phyloP scores from a whole-genome alignment of 345 rosid species.

The Pistacia integerrima region DNA sequence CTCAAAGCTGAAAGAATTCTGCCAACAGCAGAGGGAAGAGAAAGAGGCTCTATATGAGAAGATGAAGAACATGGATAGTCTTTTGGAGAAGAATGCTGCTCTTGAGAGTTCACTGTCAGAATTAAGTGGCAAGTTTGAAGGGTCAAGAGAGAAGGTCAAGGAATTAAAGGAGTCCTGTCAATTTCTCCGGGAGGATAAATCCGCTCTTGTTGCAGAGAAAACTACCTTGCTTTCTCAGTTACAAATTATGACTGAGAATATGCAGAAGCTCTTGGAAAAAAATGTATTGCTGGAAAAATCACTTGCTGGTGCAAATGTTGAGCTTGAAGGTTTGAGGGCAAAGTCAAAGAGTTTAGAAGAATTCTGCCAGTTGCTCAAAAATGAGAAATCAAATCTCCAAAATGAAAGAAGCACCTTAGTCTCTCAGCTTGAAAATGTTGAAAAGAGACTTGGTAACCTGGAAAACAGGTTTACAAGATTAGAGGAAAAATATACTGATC shows the following conservation, averaged over 20 bases:
- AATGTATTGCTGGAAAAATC: constrained; percentile 57
- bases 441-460: constrained; percentile 58
- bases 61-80: constrained; percentile 53
- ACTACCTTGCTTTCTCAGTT: constrained; percentile 79
- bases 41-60: constrained; percentile 48
- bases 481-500: constrained; percentile 58
- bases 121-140: constrained; percentile 71
- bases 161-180: constrained; percentile 64
- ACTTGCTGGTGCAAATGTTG: constrained; percentile 65
- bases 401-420: constrained; percentile 56
- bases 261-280: constrained; percentile 70
- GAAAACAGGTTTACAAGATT: constrained; percentile 67
- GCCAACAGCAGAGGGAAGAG: constrained; percentile 48
- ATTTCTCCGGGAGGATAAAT: constrained; percentile 71
- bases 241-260: constrained; percentile 70
- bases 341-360: constrained; percentile 79
- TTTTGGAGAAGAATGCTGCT: constrained; percentile 56
- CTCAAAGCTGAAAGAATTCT: constrained; percentile 58
- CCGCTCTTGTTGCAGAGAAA: constrained; percentile 65
- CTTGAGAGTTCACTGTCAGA: constrained; percentile 72
- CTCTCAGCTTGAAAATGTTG: constrained; percentile 60
- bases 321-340: constrained; percentile 68
- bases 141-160: constrained; percentile 55
- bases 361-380: constrained; percentile 63
- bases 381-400: constrained; percentile 64